These are phyloP conservation scores for Talaromyces liani DNA, from an alignment of 495 filamentous ascomycete genomes.

Conservation along the genomic window DNA sequence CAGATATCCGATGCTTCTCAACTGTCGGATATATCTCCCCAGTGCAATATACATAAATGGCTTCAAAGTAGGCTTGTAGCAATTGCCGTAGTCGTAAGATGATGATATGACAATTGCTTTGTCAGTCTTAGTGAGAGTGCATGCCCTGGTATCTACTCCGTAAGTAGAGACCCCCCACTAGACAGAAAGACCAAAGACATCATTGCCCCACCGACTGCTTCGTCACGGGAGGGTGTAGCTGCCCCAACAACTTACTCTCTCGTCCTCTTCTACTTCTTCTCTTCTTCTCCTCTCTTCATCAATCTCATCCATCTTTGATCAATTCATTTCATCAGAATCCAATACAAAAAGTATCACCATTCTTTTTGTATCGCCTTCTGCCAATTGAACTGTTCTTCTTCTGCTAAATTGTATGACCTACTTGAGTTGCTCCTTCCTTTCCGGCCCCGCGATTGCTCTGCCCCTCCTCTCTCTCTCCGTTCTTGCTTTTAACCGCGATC, in stretches of 20 bases:
- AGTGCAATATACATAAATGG: too few relatives aligned
- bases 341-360: not conserved
- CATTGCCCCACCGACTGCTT: not conserved
- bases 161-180: not conserved
- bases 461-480: not conserved
- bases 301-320: not conserved
- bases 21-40: not conserved
- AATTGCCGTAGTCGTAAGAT: not conserved
- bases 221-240: not conserved
- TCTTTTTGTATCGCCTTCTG: slow-evolving; percentile 8
- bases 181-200: not conserved
- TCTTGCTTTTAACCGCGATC: not conserved
- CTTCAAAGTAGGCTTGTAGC: too few relatives aligned
- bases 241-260: not conserved
- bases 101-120: not conserved
- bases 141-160: too few relatives aligned
- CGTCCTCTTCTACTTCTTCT: not conserved
- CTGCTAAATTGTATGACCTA: not conserved
- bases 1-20: not conserved
- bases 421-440: not conserved
- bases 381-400: not conserved
- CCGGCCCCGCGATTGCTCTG: not conserved
- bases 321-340: not conserved
- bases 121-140: not conserved
- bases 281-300: slow-evolving; percentile 6